Evolutionary conservation across 2,329 filamentous ascomycete species (phyloP).

Genomic region (Fusarium pseudonygamai): DNA sequence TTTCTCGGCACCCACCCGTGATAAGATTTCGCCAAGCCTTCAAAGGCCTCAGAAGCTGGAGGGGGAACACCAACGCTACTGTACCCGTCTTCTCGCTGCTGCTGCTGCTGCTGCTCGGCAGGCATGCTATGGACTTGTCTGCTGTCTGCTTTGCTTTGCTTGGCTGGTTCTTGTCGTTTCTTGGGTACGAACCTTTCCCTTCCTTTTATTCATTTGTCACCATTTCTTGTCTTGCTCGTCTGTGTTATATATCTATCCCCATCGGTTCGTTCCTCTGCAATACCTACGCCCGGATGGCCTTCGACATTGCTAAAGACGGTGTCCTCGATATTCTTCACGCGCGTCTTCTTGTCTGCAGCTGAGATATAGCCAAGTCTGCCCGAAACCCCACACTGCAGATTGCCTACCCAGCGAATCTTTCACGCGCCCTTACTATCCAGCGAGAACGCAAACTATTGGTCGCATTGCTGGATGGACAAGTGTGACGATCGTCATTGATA

Average conservation of each 20-base stretch:
- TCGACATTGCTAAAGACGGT: slow-evolving; percentile 22
- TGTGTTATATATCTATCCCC: slow-evolving; percentile 19
- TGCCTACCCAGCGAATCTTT: slow-evolving; percentile 2
- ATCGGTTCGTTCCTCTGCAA: slow-evolving; percentile 8
- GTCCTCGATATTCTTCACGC: slow-evolving; percentile 18
- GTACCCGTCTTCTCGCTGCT: slow-evolving; percentile 33
- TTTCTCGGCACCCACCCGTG: slow-evolving; percentile 46
- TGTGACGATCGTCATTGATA: slow-evolving; percentile 28
- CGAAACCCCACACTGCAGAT: not conserved
- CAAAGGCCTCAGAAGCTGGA: slow-evolving; percentile 46
- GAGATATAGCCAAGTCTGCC: slow-evolving; percentile 9
- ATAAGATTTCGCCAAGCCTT: slow-evolving; percentile 47
- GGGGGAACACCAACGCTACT: slow-evolving; percentile 43
- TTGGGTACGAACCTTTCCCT: slow-evolving; percentile 25
- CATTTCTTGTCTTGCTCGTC: slow-evolving; percentile 7
- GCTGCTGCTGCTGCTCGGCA: slow-evolving; percentile 16
- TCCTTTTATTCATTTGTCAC: slow-evolving; percentile 20
- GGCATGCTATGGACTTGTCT: slow-evolving; percentile 33
- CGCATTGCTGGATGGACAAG: slow-evolving; percentile 37
- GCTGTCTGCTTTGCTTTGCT: slow-evolving; percentile 32
- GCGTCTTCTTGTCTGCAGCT: slow-evolving; percentile 16
- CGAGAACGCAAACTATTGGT: slow-evolving; percentile 8
- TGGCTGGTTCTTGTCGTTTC: slow-evolving; percentile 30
- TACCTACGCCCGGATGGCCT: slow-evolving; percentile 27
- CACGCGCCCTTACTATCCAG: not conserved